Conservation (phyloP, 2,329 filamentous ascomycete genomes). For the Chrysosporium queenslandicum region DNA sequence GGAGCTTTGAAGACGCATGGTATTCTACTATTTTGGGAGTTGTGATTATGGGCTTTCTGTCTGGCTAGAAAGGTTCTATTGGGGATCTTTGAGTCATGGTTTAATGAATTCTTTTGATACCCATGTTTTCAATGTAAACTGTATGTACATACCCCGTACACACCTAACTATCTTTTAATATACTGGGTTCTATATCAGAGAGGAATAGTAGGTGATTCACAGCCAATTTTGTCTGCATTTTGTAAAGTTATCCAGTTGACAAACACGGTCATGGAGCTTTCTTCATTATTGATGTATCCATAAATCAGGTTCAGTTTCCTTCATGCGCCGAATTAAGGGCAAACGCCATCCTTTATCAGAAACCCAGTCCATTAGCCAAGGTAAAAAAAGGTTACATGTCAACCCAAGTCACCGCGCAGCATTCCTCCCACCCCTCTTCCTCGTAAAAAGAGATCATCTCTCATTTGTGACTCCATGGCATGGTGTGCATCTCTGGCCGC, state of each 20-base stretch:
- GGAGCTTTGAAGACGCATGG: not conserved
- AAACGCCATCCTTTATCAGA: slow-evolving; percentile 3
- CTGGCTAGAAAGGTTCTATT: not conserved
- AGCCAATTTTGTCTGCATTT: no score
- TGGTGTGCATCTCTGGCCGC: slow-evolving; percentile 20
- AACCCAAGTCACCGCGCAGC: not conserved
- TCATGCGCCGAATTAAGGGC: not conserved
- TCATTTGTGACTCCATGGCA: slow-evolving; percentile 21
- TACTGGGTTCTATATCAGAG: no score
- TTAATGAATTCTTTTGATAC: not conserved
- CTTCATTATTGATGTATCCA: no score
- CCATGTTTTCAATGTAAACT: no score
- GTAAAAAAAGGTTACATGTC: not conserved
- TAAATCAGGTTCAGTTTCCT: not conserved
- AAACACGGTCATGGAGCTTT: no score
- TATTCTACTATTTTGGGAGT: not conserved
- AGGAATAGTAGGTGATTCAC: no score
- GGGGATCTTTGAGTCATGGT: not conserved
- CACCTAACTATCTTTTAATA: no score
- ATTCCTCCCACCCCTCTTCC: not conserved
- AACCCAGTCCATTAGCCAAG: not conserved
- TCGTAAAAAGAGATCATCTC: slow-evolving; percentile 21
- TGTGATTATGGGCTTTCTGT: no score
- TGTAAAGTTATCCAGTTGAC: no score
- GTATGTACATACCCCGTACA: no score